These are phyloP conservation scores for Rubia tinctorum DNA, from an alignment of 305 asterid species.

Conservation along the genomic window DNA sequence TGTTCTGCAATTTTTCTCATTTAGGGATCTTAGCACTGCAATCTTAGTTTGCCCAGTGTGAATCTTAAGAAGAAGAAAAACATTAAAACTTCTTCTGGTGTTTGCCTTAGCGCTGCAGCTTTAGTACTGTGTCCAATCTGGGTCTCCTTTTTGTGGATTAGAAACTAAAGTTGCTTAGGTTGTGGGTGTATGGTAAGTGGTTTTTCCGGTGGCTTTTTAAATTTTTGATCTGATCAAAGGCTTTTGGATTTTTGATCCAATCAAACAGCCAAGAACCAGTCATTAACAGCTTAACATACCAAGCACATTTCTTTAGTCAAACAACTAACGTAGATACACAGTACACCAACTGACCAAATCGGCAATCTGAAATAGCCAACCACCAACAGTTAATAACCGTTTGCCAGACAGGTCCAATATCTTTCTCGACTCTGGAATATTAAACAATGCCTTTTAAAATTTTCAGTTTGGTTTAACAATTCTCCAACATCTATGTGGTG, in stretches of 20 bases:
- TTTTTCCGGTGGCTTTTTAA: too few relatives aligned
- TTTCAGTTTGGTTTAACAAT: too few relatives aligned
- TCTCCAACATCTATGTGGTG: not conserved
- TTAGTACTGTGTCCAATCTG: not conserved
- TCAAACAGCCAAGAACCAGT: not conserved
- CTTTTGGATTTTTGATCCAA: too few relatives aligned
- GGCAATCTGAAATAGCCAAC: not conserved
- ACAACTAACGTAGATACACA: not conserved
- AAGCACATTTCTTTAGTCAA: not conserved
- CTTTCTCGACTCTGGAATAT: not conserved
- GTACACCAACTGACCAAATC: not conserved
- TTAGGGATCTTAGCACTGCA: not conserved
- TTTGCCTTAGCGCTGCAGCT: not conserved
- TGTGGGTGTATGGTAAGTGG: too few relatives aligned
- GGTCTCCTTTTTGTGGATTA: not conserved
- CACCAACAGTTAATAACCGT: not conserved
- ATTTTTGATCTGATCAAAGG: too few relatives aligned
- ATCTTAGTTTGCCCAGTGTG: not conserved
- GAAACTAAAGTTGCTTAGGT: not conserved
- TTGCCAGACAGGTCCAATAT: not conserved
- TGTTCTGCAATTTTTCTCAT: not conserved
- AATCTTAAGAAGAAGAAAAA: not conserved
- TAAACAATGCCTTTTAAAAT: not conserved
- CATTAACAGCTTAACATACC: not conserved
- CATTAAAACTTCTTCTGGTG: not conserved